Evolutionary conservation across 202 grass and related monocot species (phyloP).

Genomic region (Sporobolus alterniflorus): DNA sequence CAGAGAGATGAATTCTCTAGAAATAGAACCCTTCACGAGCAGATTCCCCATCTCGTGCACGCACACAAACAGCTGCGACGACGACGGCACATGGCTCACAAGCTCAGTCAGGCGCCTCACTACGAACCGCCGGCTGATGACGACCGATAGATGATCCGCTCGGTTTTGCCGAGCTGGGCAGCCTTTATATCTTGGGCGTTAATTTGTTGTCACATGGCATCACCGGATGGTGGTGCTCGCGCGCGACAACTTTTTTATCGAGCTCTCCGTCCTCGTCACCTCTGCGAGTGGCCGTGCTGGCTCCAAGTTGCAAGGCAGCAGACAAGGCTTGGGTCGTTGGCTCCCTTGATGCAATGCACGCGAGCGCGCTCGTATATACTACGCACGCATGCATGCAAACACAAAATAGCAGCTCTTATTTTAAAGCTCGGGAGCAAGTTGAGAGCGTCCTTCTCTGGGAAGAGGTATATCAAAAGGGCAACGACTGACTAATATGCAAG

Average conservation of each 20-base stretch:
- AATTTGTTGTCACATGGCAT: neutral
- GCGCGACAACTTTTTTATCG: too few relatives aligned
- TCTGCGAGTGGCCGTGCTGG: slow-evolving; percentile 21
- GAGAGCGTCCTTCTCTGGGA: too few relatives aligned
- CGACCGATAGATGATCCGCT: too few relatives aligned
- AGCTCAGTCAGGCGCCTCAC: neutral
- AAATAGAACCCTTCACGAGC: slow-evolving; percentile 2
- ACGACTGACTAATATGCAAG: too few relatives aligned
- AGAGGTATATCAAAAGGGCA: too few relatives aligned
- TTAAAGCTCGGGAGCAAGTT: neutral
- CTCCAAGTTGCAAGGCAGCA: slow-evolving; percentile 30
- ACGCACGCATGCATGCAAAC: neutral
- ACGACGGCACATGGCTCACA: neutral
- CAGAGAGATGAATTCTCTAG: slow-evolving; percentile 25
- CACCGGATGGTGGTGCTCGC: neutral
- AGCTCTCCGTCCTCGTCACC: neutral
- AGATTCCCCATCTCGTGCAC: neutral
- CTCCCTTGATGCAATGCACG: neutral
- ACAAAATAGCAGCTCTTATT: neutral
- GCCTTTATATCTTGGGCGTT: neutral
- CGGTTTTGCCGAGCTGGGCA: too few relatives aligned
- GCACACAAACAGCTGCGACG: neutral
- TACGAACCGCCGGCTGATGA: neutral
- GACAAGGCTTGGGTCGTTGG: neutral
- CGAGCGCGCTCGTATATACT: neutral